phyloP scores from a whole-genome alignment of 805 yeast genomes.

The Sungouiozyma intestinalis region DNA sequence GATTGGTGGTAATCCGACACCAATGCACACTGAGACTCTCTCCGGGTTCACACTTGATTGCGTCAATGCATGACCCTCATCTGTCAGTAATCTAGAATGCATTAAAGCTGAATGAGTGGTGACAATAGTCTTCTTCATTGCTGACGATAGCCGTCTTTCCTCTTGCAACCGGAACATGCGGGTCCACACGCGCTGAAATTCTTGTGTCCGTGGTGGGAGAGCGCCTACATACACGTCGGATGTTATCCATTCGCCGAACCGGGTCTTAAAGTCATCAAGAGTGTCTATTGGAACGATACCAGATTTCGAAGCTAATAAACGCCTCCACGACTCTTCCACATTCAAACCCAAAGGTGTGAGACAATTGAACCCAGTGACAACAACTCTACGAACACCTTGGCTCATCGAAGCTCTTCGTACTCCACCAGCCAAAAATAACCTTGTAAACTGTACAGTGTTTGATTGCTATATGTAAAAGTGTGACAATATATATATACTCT shows the following conservation, averaged over 20 bases:
- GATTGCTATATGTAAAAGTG: not conserved
- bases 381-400: constrained; percentile 44
- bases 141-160: constrained; percentile 51
- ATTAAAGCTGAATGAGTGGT: constrained; percentile 69
- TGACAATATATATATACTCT: too few relatives aligned
- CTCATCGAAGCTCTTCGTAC: not conserved
- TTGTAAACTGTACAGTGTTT: not conserved
- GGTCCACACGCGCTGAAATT: constrained; percentile 31
- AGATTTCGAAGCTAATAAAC: constrained; percentile 39
- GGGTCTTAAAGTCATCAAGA: constrained; percentile 28
- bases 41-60: constrained; percentile 18
- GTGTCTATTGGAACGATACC: constrained; percentile 49
- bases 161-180: constrained; percentile 33
- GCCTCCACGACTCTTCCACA: constrained; percentile 41
- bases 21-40: constrained; percentile 64
- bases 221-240: constrained; percentile 58
- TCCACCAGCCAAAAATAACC: not conserved
- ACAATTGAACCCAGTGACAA: constrained; percentile 84
- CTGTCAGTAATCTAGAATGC: constrained; percentile 45
- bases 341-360: constrained; percentile 83
- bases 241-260: constrained; percentile 43
- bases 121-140: constrained; percentile 68
- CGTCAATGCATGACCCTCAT: constrained; percentile 27
- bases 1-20: constrained; percentile 87
- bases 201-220: constrained; percentile 36